phyloP scores from a whole-genome alignment of 2,329 filamentous ascomycete genomes.

The Samsoniella hepiali region DNA sequence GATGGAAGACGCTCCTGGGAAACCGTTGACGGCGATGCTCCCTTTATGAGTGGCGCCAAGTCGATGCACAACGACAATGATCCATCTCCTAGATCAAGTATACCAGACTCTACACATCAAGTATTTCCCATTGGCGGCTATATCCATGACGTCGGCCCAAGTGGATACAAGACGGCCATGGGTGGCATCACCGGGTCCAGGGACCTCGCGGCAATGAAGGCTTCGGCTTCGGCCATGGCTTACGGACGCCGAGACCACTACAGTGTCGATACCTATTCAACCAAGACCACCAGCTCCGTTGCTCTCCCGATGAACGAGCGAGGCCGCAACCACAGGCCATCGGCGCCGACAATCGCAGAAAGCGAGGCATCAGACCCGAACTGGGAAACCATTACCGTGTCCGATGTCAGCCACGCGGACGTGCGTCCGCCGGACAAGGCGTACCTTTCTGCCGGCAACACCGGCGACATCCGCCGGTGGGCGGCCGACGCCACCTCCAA shows the following conservation, averaged over 20 bases:
- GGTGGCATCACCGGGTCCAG: not conserved
- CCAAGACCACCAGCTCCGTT: slow-evolving; percentile 33
- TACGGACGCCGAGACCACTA: slow-evolving; percentile 21
- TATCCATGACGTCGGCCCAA: slow-evolving; percentile 24
- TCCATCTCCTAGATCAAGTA: slow-evolving; percentile 26
- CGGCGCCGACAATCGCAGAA: slow-evolving; percentile 19
- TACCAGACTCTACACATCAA: slow-evolving; percentile 31
- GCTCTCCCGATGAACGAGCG: slow-evolving; percentile 27
- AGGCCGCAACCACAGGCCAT: slow-evolving; percentile 5
- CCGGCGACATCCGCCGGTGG: slow-evolving; percentile 26
- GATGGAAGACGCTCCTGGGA: slow-evolving; percentile 18
- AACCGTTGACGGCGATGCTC: slow-evolving; percentile 20
- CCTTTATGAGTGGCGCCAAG: slow-evolving; percentile 26
- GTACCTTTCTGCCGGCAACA: slow-evolving; percentile 23
- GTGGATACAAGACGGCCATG: not conserved
- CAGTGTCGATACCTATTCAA: slow-evolving; percentile 28
- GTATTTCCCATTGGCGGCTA: slow-evolving; percentile 31
- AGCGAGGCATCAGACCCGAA: slow-evolving; percentile 19
- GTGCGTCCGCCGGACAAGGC: slow-evolving; percentile 27
- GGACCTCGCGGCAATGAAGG: not conserved
- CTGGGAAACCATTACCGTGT: slow-evolving; percentile 23
- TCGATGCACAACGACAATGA: slow-evolving; percentile 25
- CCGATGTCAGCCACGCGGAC: slow-evolving; percentile 27
- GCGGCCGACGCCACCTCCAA: slow-evolving; percentile 27
- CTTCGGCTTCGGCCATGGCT: not conserved